Base-by-base conservation (phyloP, 306 rosid genomes). In the Leucaena leucocephala region DNA sequence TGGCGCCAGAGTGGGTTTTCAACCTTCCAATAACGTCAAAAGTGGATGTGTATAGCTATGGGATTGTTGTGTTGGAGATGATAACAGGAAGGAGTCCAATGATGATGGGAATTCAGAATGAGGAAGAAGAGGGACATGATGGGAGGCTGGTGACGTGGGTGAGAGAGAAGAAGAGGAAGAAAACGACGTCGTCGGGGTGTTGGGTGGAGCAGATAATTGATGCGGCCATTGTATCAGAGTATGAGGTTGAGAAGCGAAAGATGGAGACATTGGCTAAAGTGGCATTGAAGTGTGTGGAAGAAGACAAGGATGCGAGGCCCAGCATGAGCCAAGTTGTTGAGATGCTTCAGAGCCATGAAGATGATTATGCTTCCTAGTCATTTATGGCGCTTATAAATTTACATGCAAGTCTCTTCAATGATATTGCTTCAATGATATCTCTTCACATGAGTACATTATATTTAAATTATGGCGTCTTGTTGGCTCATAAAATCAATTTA, bases 311-410 rank as follows among this genome's bases (percentile, higher is more conserved):
- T 17, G 45, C 40, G 42, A 85, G 93, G 40, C 89, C 91, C 5
- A 81, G 81, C 11, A 83, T 89, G 91, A 89, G 80, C 42, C 90
- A 87, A 67, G 90, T 85, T 1, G 85, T 87, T 5, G 82, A 85
- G 78, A 86, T 82, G 87, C 88, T 86, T 52, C 54, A 42, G 35
- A 54, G 67, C 66, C 61, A 19, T n/a, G 80, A 57, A 54, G 40
- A 49, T 0, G 17, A 61, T 27, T 27, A 27, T 44, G 46, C 48
- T 68, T 35, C 48, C 8, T 27, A 55, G 45, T 66, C 43, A 76
- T 49, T 2, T 2, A 49, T 14, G 55, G 17, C 52, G 52, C 17
- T 46, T 13, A 46, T 12, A 3, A 46, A 46, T 46, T 12, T 46
- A 12, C 52, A 46, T 50, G 15, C 8, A 50, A 14, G 19, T 15